Base-by-base conservation (phyloP, 2,329 filamentous ascomycete species). In the Eurotiales sp. region DNA sequence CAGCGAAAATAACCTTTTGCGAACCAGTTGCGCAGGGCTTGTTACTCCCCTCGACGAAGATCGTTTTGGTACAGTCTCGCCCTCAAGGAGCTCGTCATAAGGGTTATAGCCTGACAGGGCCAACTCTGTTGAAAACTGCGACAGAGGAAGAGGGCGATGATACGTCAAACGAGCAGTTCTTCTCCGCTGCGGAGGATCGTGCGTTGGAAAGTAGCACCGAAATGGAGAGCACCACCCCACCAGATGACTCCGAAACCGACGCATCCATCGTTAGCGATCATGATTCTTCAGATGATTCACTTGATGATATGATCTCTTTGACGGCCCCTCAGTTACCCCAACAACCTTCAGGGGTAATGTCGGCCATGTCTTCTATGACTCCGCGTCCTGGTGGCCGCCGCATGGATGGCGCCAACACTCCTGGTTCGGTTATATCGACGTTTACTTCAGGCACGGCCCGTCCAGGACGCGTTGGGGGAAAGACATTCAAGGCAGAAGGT, bases 251-350 rank as follows among this genome's bases (percentile, higher is more conserved):
- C 5, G 86, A 88, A 61, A 83, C 82, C 1, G 76, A 77, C 43
- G 64, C 66, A 4, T 74, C 74, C 11, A 63, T 58, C 14, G 66
- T 66, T 3, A 71, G 70, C 10, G 84, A 87, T 51, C 84, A 86
- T n/a, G 88, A 92, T 59, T 76, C 92, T 14, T 96, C 92, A 0
- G 91, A 96, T 66, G 92, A 96, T 64, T 93, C 89, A 0, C 81
- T 90, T 75, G 91, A 96, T 58, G 90, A 96, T 55, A 88, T 96
- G 80, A 96, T 97, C 47, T 95, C 90, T 3, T 77, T 97, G 27
- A 85, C 87, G 58, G 85, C 87, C 1, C 92, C 92, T 1, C 81
- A 85, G 23, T 73, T 96, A 14, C 84, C 88, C 1, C 81, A 89
- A n/a, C 84, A 87, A 22, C 84, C 84, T 50, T 86, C 87, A 1